Conservation (phyloP, 805 yeast genomes). For the Teunomyces gatunensis region DNA sequence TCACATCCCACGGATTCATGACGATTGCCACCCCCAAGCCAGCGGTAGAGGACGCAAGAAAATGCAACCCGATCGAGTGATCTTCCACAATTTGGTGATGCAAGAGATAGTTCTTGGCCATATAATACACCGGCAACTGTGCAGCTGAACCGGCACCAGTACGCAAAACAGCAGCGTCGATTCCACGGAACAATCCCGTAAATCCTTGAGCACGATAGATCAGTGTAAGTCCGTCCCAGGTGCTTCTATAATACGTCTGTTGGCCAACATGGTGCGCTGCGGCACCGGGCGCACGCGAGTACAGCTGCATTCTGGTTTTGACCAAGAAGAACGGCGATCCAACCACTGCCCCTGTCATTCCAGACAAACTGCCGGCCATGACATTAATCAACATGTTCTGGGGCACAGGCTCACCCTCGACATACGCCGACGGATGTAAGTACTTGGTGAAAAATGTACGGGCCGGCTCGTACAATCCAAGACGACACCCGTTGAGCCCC, state of each 20-base stretch:
- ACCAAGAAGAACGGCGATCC: constrained; percentile 92
- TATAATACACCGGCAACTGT: constrained; percentile 87
- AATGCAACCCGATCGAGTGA: constrained; percentile 64
- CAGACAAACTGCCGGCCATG: constrained; percentile 76
- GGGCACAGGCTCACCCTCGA: constrained; percentile 36
- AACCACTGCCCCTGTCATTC: constrained; percentile 81
- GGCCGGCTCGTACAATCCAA: constrained; percentile 91
- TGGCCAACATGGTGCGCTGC: constrained; percentile 63
- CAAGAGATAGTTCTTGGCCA: constrained; percentile 62
- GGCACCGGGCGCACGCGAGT: constrained; percentile 49
- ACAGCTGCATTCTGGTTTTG: constrained; percentile 96
- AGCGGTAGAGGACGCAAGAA: constrained; percentile 69
- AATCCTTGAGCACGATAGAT: constrained; percentile 70
- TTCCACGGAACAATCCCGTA: constrained; percentile 81
- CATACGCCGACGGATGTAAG: constrained; percentile 50
- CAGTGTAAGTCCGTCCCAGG: constrained; percentile 63
- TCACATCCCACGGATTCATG: constrained; percentile 98
- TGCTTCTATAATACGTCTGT: constrained; percentile 80
- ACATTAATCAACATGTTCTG: constrained; percentile 59
- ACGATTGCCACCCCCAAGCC: constrained; percentile 93
- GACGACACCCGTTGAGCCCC: constrained; percentile 88
- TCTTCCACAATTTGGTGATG: constrained; percentile 52
- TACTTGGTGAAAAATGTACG: constrained; percentile 57
- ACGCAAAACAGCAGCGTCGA: constrained; percentile 90
- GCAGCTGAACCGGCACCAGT: constrained; percentile 96